phyloP scores from a whole-genome alignment of 2,329 filamentous ascomycete species.

The Phyllachora maydis region DNA sequence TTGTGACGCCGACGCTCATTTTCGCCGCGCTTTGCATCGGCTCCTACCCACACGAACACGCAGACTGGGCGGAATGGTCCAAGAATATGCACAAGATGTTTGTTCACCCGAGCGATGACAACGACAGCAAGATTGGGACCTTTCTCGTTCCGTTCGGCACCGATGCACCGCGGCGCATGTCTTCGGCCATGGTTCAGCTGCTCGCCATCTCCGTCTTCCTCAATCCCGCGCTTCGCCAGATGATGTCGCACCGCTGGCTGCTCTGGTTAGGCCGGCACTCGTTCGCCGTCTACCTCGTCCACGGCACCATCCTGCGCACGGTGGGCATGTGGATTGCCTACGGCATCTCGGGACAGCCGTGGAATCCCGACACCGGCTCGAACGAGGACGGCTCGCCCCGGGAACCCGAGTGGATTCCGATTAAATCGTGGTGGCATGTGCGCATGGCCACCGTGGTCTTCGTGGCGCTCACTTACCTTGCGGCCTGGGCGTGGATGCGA shows the following conservation, averaged over 20 bases:
- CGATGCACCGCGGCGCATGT: slow-evolving; percentile 17
- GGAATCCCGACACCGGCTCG: slow-evolving; percentile 5
- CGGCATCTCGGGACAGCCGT: slow-evolving; percentile 17
- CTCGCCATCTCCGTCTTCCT: slow-evolving; percentile 27
- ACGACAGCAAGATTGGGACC: slow-evolving; percentile 15
- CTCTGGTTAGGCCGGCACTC: slow-evolving; percentile 32
- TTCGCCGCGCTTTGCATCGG: slow-evolving; percentile 22
- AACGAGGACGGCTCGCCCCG: slow-evolving; percentile 17
- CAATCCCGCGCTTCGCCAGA: slow-evolving; percentile 22
- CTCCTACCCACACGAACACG: slow-evolving; percentile 25
- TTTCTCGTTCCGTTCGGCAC: slow-evolving; percentile 21
- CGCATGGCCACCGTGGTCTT: slow-evolving; percentile 22
- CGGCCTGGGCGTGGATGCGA: slow-evolving; percentile 26
- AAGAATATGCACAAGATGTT: slow-evolving; percentile 6
- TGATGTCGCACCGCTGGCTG: slow-evolving; percentile 25
- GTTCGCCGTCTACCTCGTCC: slow-evolving; percentile 31
- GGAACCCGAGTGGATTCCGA: slow-evolving; percentile 18
- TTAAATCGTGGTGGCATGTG: slow-evolving; percentile 14
- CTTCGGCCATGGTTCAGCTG: slow-evolving; percentile 24
- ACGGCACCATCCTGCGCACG: slow-evolving; percentile 29
- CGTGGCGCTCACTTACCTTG: slow-evolving; percentile 21
- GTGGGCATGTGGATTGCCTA: slow-evolving; percentile 29
- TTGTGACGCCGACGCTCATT: slow-evolving; percentile 13
- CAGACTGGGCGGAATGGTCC: slow-evolving; percentile 27
- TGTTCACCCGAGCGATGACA: slow-evolving; percentile 15